phyloP scores from a whole-genome alignment of 2,329 filamentous ascomycete species.

The Fusarium siculi region DNA sequence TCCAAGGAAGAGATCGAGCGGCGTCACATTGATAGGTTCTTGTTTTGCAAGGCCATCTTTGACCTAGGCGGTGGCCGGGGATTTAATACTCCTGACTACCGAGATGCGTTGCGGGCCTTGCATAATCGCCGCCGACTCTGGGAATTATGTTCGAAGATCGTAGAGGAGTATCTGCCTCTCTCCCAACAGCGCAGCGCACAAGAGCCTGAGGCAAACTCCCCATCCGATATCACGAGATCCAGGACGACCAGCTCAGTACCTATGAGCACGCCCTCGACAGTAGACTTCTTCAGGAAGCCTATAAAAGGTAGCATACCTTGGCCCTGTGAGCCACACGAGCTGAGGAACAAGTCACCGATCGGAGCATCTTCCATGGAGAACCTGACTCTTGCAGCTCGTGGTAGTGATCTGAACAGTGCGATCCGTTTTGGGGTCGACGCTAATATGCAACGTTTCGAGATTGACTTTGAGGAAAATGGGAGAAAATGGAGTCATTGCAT shows the following conservation, averaged over 20 bases:
- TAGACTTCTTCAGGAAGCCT: background rate
- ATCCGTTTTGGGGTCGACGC: background rate
- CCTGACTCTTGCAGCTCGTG: background rate
- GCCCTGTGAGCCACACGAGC: rapidly evolving
- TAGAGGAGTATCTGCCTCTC: background rate
- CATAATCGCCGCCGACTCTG: background rate
- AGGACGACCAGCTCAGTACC: background rate
- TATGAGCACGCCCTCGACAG: background rate
- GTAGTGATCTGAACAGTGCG: background rate
- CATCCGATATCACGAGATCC: background rate
- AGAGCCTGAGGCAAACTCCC: background rate
- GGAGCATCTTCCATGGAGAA: background rate
- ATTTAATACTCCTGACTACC: background rate
- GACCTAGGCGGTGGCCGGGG: background rate
- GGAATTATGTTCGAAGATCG: background rate
- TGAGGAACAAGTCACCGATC: background rate
- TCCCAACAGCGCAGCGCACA: background rate
- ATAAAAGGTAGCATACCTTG: background rate
- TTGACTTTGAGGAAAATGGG: background rate
- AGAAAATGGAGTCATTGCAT: background rate
- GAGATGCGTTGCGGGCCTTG: background rate
- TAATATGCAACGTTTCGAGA: background rate
- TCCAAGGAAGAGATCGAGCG: background rate
- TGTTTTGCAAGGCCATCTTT: background rate
- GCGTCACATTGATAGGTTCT: background rate